phyloP scores from a whole-genome alignment of 2,329 filamentous ascomycete species.

The Scleromitrula shiraiana region DNA sequence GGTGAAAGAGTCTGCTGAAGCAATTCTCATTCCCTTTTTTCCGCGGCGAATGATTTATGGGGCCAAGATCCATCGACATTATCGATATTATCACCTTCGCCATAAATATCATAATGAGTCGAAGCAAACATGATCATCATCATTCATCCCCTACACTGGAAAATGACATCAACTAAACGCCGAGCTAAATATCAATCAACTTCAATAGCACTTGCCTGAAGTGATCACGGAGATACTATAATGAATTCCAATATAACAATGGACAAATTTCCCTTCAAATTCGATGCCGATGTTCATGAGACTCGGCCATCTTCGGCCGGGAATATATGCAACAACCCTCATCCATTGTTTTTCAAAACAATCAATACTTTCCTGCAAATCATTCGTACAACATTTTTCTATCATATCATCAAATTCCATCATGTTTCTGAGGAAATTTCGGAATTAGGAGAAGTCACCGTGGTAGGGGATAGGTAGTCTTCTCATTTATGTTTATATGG shows the following conservation, averaged over 20 bases:
- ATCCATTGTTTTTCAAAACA: conserved; percentile 7
- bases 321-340: conserved; percentile 7
- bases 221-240: too few species aligned
- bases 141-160: neutral
- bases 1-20: conserved; percentile 10
- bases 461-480: neutral
- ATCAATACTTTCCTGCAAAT: conserved; percentile 7
- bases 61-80: conserved; percentile 1
- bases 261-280: too few species aligned
- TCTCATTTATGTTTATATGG: neutral
- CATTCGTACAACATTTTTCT: neutral
- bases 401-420: conserved; percentile 1
- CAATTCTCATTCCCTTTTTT: conserved; percentile 2
- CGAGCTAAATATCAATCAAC: neutral
- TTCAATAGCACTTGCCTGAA: neutral
- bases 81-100: too few species aligned
- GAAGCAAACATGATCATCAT: too few species aligned
- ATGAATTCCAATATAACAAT: too few species aligned
- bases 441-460: too few species aligned
- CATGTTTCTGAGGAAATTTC: neutral
- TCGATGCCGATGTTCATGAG: conserved; percentile 6
- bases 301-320: conserved; percentile 8
- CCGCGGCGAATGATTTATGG: conserved; percentile 7
- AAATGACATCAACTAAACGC: neutral
- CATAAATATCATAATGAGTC: too few species aligned